Evolutionary conservation across 2,329 filamentous ascomycete species (phyloP), one percentile per base, ranked within the genome.

Genomic region (Calcarisporium arbuscula): DNA sequence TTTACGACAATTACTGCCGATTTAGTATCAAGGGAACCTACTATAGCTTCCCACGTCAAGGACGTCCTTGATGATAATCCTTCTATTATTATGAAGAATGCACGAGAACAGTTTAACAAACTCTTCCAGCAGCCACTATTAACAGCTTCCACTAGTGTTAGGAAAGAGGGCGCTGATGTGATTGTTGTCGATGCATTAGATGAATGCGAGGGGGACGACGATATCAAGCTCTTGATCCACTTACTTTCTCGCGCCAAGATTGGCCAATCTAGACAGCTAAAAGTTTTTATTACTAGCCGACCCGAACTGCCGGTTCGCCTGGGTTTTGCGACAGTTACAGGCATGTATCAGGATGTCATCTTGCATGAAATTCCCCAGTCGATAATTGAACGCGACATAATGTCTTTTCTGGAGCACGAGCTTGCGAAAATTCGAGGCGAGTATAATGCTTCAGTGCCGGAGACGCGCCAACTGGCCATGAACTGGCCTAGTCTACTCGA

Each of bases 241-340:
- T 34, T 47, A 2, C 20, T 48, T 10, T 32, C 37, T 1, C 31
- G 14, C 36, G 19, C 46, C 51, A n/a, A 22, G 4, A 12, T 18
- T 5, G 17, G 36, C 9, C 41, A 27, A 39, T 53, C 35, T 20
- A 50, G 9, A 22, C 26, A 28, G 12, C 17, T 63, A 19, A 54
- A 49, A 32, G 35, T 60, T 3, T 63, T 67, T 30, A 18, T 67
- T 4, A 66, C 63, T 0, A 67, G 61, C 39, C 51, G 64, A 25
- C 63, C 62, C 0, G 57, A 67, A 30, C 38, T 58, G 6, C 51
- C 51, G 3, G 53, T 62, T 34, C 53, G 54, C 1, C 39, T 54
- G 19, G 52, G 52, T 2, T 66, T 68, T 30, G 32, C 32, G 1
- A n/a, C 40, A 2, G 45, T 61, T 5, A 12, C 43, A 4, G 51